Evolutionary conservation across 1,284 basidiomycete genomes (phyloP), one percentile per base, ranked within the genome.

Genomic region (Malassezia arunalokei): DNA sequence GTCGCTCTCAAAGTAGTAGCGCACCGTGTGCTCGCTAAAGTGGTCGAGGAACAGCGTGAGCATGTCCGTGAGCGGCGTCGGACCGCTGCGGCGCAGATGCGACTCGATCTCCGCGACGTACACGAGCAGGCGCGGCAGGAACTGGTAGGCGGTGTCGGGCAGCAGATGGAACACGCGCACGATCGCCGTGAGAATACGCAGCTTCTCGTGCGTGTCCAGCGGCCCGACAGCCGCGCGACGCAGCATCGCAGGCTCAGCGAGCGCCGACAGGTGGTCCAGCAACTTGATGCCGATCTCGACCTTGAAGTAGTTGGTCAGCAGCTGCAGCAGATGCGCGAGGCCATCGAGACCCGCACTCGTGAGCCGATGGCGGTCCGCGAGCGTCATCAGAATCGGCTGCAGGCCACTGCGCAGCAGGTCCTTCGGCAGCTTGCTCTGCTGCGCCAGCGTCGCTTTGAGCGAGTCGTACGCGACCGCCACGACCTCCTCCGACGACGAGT

Each of bases 271-370:
- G 74, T 99, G 94, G 66, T 96, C 91, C 14, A 99, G 79, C 7
- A 99, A 81, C 76, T 98, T 98, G 74, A 87, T 83, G 8, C 94
- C 95, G 62, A 99, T 98, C 76, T 99, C 94, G 40, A 98, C 92
- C 74, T 98, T 98, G 83, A 99, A 99, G 76, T 99, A 99, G 73
- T 94, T 96, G 43, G 91, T 95, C 51, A 99, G 76, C 6, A 98
- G 79, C 74, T 95, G 89, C 45, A 99, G 77, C 54, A 99, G 80
- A n/a, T 91, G 83, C 11, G 94, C 92, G 24, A 99, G 78, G 5
- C 95, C 94, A 72, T 96, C 69, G 43, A 99, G 77, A 15, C 92
- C 91, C 6, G 87, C 82, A n/a, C 95, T 86, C 4, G 89, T 92
- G 29, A 99, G 79, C 29, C 88, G 83, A 70, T 91, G 90, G 38